Conservation (phyloP, 2,329 filamentous ascomycete genomes). For the Sarocladium kiliense region DNA sequence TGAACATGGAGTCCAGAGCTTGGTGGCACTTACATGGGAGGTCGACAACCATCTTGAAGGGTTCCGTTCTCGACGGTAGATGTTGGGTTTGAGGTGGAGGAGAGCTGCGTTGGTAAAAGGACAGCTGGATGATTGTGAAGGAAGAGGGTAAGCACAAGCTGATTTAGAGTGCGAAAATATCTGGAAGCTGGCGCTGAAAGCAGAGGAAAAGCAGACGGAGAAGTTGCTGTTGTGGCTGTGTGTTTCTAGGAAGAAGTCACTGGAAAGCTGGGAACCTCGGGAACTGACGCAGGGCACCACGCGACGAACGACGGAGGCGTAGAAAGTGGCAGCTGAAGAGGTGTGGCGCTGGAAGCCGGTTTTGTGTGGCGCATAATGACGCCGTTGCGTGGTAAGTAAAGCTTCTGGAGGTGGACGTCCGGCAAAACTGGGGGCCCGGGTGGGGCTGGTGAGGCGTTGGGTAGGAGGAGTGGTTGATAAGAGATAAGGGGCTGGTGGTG, state of each 20-base stretch:
- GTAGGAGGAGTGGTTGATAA: background rate
- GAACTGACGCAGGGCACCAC: background rate
- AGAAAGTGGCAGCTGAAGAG: background rate
- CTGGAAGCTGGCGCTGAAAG: too few relatives aligned
- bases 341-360: slow-evolving; percentile 8
- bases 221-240: too few relatives aligned
- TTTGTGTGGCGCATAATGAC: slow-evolving; percentile 10
- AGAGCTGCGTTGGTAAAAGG: too few relatives aligned
- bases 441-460: background rate
- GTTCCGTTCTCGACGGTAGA: background rate
- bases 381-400: background rate
- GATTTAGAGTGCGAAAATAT: too few relatives aligned
- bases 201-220: too few relatives aligned
- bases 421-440: background rate
- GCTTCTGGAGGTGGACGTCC: background rate
- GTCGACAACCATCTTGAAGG: slow-evolving; percentile 38
- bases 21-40: slow-evolving; percentile 38
- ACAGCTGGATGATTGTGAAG: too few relatives aligned
- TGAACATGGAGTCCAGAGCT: too few relatives aligned
- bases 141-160: too few relatives aligned
- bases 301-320: slow-evolving; percentile 1
- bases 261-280: background rate
- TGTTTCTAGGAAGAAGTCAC: background rate
- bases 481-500: slow-evolving; percentile 1
- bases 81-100: background rate